Base-by-base conservation (phyloP, 441 rosid species). In the Biscutella laevigata region DNA sequence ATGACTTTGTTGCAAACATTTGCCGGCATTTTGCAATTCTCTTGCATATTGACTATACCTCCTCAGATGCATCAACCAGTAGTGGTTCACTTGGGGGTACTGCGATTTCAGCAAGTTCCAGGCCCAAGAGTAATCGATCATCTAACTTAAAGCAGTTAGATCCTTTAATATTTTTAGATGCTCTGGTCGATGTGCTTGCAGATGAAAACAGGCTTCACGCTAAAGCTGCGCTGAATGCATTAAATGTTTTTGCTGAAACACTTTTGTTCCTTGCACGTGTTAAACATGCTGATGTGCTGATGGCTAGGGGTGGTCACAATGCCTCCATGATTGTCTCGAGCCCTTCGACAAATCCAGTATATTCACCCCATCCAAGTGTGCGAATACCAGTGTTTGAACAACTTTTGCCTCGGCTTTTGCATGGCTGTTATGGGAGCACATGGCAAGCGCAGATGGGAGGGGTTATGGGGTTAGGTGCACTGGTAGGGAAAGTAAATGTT, bases 391-490 rank as follows among this genome's bases (percentile, higher is more conserved):
- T 89, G 59, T 90, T 94, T 73, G 99, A 94, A 80, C 97, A 94
- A 71, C 95, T 94, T 73, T 71, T 94, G 44, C 97, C 96, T 57
- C 95, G 97, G 30, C 95, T 94, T 69, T 71, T 94, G 69, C 99
- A 90, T 73, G 87, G 95, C 73, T 94, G 96, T 72, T 90, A 85
- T 72, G 95, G 97, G 63, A 94, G 81, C 64, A 80, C 86, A 26
- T 94, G 99, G 99, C 96, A 94, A 75, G 89, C 97, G 35, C 99
- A 94, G 69, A 87, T 94, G 86, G 99, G 99, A 61, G 99, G 97
- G 64, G 99, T 94, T 68, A 83, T 90, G 92, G 97, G 99, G 33
- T 81, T 94, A 57, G 95, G 95, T 67, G 95, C 96, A 56, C 67
- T 94, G 72, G 95, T 94, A 27, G 99, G 99, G 50, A 94, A 90